These are phyloP conservation scores for Flueggea neowawraea DNA, from an alignment of 441 rosid genomes.

Conservation along the genomic window DNA sequence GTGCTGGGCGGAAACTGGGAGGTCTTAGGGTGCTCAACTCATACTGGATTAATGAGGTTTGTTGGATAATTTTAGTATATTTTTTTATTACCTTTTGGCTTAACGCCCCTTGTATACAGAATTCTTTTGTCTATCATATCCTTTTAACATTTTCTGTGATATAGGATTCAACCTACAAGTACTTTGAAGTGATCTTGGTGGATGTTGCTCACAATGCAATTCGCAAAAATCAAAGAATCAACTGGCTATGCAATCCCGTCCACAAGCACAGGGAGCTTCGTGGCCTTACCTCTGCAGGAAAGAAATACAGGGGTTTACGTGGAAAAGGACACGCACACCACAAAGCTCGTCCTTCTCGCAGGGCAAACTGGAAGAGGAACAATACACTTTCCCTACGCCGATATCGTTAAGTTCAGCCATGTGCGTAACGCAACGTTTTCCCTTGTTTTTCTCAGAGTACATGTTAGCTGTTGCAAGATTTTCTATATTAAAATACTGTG, in stretches of 20 bases:
- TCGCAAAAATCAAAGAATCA: constrained; percentile 79
- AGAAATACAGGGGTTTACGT: constrained; percentile 82
- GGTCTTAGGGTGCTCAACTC: constrained; percentile 92
- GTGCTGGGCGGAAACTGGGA: constrained; percentile 91
- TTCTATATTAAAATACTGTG: no score
- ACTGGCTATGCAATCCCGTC: constrained; percentile 89
- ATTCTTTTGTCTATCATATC: neutral
- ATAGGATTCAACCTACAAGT: constrained; percentile 86
- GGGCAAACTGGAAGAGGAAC: constrained; percentile 94
- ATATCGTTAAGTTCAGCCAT: constrained; percentile 45
- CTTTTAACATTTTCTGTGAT: neutral
- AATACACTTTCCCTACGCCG: constrained; percentile 70
- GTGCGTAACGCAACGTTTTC: neutral
- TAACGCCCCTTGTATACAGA: neutral
- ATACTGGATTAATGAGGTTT: constrained; percentile 84
- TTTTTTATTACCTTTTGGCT: neutral
- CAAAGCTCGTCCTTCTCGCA: constrained; percentile 78
- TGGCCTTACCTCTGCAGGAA: constrained; percentile 86
- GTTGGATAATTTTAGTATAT: neutral
- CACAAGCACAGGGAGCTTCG: constrained; percentile 91
- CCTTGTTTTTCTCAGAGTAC: no score
- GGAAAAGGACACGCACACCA: constrained; percentile 81
- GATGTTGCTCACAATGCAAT: constrained; percentile 78
- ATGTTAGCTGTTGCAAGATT: no score
- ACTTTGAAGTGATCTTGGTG: constrained; percentile 72